Evolutionary conservation across 2,329 filamentous ascomycete genomes (phyloP).

Genomic region (Beauveria asiatica): DNA sequence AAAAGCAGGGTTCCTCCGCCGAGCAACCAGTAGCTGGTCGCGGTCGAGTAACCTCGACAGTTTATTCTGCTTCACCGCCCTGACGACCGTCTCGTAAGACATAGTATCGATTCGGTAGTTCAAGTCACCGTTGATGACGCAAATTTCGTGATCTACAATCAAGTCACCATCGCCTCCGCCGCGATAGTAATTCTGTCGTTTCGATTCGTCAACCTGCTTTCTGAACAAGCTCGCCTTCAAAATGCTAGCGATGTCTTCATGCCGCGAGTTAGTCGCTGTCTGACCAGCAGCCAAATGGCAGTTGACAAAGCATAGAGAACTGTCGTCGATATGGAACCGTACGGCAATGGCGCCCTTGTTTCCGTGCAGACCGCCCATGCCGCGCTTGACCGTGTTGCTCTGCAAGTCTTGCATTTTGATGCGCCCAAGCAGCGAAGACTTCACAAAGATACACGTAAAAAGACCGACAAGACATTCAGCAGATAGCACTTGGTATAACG

Average conservation of each 20-base stretch:
- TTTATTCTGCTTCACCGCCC: slow-evolving; percentile 73
- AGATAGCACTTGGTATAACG: slow-evolving; percentile 78
- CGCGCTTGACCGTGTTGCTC: slow-evolving; percentile 82
- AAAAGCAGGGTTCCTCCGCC: slow-evolving; percentile 83
- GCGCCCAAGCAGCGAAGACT: slow-evolving; percentile 64
- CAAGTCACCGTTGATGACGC: slow-evolving; percentile 87
- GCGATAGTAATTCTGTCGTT: slow-evolving; percentile 69
- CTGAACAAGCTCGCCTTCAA: slow-evolving; percentile 74
- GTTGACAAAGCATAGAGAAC: slow-evolving; percentile 91
- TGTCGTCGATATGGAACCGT: slow-evolving; percentile 90
- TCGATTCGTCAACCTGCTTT: slow-evolving; percentile 55
- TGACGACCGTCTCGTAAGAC: slow-evolving; percentile 85
- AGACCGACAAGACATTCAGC: slow-evolving; percentile 82
- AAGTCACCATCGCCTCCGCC: slow-evolving; percentile 92
- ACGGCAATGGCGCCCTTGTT: slow-evolving; percentile 93
- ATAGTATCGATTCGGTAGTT: slow-evolving; percentile 99
- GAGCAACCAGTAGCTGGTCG: slow-evolving; percentile 84
- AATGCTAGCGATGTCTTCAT: slow-evolving; percentile 86
- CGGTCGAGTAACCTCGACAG: slow-evolving; percentile 80
- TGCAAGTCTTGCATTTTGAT: slow-evolving; percentile 73
- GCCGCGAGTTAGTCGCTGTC: slow-evolving; percentile 78
- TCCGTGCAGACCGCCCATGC: slow-evolving; percentile 89
- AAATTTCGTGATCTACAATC: slow-evolving; percentile 97
- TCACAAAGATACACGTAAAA: slow-evolving; percentile 94
- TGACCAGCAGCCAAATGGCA: slow-evolving; percentile 95